Base-by-base conservation (phyloP, 306 rosid species). In the Cucumis hystrix region DNA sequence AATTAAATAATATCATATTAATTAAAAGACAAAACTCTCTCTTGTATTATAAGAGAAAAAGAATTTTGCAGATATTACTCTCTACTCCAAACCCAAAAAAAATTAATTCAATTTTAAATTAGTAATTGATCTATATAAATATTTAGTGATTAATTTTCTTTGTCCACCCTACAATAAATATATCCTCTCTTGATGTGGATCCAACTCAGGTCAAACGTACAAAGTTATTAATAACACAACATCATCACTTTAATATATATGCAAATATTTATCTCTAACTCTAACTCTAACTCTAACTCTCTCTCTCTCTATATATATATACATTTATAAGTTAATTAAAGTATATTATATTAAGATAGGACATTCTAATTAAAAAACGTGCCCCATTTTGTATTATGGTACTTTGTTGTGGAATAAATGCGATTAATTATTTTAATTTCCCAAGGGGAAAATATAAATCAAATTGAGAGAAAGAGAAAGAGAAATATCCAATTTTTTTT, bases 321-420 rank as follows among this genome's bases (percentile, higher is more conserved):
- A 18, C 21, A 21, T 6, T 10, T 18, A 47, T 52, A 7, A 73
- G 37, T 47, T 23, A 49, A 49, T 7, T 25, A 71, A 71, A 49
- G 13, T 28, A 28, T 71, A 49, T 51, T 71, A 4, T 71, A 21
- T 3, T 5, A 73, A 52, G 18, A 16, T 15, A 18, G 63, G 77
- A 73, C 77, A 73, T 52, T 73, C 77, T 54, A 73, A 73, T 73
- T 49, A 73, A 30, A 16, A 72, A 73, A 51, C 77, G 77, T 73
- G 77, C 77, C 47, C 56, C 75, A 20, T 45, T 69, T 69, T 69
- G 75, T 41, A 69, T 21, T 69, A 69, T 45, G 57, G 20, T 69
- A 41, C n/a, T 69, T 65, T 69, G 20, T 45, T 45, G 20, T 21
- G 58, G 75, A 69, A 69, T 69, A 52, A 73, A 54, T 51, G 63